phyloP scores from a whole-genome alignment of 495 filamentous ascomycete genomes.

The Penicillium macrosclerotiorum region DNA sequence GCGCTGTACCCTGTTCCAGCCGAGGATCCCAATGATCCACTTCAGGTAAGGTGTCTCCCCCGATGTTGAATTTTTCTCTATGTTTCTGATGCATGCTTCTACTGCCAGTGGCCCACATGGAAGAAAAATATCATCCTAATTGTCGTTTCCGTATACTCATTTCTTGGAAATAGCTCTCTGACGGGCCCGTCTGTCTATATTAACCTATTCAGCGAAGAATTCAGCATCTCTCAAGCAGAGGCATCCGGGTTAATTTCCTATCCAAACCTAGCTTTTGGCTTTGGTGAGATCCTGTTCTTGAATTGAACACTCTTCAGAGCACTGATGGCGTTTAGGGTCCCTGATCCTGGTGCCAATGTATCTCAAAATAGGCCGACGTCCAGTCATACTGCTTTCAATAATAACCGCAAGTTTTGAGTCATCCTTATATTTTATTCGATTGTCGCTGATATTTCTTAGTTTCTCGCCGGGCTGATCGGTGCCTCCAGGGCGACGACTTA shows the following conservation, averaged over 20 bases:
- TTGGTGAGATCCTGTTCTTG: conserved; percentile 34
- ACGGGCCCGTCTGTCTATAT: conserved; percentile 62
- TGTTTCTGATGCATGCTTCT: not conserved
- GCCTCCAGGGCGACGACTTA: conserved; percentile 52
- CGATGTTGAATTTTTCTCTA: not conserved
- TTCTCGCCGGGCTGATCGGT: conserved; percentile 55
- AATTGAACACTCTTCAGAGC: not conserved
- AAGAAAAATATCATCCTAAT: conserved; percentile 61
- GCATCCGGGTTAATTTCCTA: conserved; percentile 60
- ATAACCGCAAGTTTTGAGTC: conserved; percentile 33
- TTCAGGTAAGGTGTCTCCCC: conserved; percentile 37
- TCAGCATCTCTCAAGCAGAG: conserved; percentile 44
- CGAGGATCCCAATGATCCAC: conserved; percentile 64
- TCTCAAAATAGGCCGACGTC: conserved; percentile 55
- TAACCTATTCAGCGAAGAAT: conserved; percentile 53
- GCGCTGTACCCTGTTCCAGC: conserved; percentile 62
- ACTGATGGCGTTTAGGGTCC: conserved; percentile 37
- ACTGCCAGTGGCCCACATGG: conserved; percentile 50
- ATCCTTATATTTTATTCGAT: not conserved
- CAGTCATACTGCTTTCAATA: conserved; percentile 53
- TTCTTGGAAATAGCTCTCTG: conserved; percentile 58
- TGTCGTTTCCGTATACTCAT: conserved; percentile 59
- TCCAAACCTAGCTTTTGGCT: conserved; percentile 62
- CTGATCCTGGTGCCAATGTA: conserved; percentile 59
- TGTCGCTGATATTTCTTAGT: conserved; percentile 29